Conservation (phyloP, 768 basidiomycete genomes). For the Boletus rufocinnamomeus region DNA sequence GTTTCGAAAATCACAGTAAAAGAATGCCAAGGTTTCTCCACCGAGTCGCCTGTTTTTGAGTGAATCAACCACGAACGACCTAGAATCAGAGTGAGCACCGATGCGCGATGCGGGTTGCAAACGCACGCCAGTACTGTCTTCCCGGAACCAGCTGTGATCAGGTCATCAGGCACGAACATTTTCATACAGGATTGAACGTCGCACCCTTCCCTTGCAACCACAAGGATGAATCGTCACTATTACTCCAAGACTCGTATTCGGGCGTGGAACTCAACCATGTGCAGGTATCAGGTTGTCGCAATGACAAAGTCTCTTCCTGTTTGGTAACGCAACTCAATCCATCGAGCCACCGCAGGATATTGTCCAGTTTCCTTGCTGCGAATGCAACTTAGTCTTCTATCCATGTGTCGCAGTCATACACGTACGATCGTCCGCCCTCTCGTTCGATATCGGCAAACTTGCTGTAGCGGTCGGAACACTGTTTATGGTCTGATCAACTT, state of each 20-base stretch:
- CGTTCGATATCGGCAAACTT: not conserved
- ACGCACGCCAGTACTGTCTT: constrained; percentile 24
- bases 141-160: constrained; percentile 17
- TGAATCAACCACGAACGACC: constrained; percentile 12
- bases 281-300: constrained; percentile 18
- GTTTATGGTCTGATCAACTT: not conserved
- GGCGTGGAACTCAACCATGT: constrained; percentile 5
- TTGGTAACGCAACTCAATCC: constrained; percentile 15
- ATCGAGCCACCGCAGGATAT: constrained; percentile 11
- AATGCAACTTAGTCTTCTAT: not conserved
- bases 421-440: not conserved
- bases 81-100: not conserved
- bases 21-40: constrained; percentile 4
- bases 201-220: constrained; percentile 26
- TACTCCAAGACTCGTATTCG: constrained; percentile 11
- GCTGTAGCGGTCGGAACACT: too few relatives aligned
- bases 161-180: not conserved
- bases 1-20: constrained; percentile 24
- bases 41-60: not conserved
- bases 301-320: constrained; percentile 9
- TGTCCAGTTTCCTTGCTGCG: constrained; percentile 10
- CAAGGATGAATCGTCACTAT: not conserved
- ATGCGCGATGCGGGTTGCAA: too few relatives aligned
- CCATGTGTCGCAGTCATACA: not conserved
- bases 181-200: not conserved